Base-by-base conservation (phyloP, 2,329 filamentous ascomycete genomes). In the Alternaria viburni region DNA sequence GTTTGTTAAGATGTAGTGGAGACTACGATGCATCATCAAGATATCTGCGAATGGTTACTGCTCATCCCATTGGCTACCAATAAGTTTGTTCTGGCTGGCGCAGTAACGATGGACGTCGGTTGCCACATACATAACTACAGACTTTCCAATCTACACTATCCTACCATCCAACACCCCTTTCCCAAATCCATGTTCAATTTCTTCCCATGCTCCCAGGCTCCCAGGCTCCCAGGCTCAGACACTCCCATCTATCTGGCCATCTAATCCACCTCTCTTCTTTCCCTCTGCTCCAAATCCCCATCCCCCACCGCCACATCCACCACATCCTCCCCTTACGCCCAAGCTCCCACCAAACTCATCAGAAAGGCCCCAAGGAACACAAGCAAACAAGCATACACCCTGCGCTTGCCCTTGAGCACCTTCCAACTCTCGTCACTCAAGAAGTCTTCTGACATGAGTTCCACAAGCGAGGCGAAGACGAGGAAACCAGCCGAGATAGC, bases 401-500 rank as follows among this genome's bases (percentile, higher is more conserved):
- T 83, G 71, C 83, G 87, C 73, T 80, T 86, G 0, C 91, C 91
- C 61, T 85, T 86, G 41, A 93, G 81, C 19, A 87, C 83, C 70
- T 84, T 86, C 84, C 91, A 93, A 78, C 90, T 92, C 82, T 91
- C 90, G 69, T 93, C 90, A 12, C 87, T 89, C 63, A 93, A 74
- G 70, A 96, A 96, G 72, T 97, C 93, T 79, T 96, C 93, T 0
- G 92, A 91, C 50, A 97, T 84, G 19, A 97, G 84, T 81, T 97
- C 92, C 5, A 96, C 93, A 46, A 97, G 82, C 0, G 92, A 92
- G 0, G 93, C 93, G 76, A 95, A 96, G 4, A 96, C 83, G 26
- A 97, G 80, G 54, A 97, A 83, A 0, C 93, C 93, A 54, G 90
- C 90, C 10, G 91, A 93, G 55, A 96, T 91, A 43, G 92, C 92